Evolutionary conservation across 495 filamentous ascomycete genomes (phyloP), one percentile per base, ranked within the genome.

Genomic region (Daldinia concentrica): DNA sequence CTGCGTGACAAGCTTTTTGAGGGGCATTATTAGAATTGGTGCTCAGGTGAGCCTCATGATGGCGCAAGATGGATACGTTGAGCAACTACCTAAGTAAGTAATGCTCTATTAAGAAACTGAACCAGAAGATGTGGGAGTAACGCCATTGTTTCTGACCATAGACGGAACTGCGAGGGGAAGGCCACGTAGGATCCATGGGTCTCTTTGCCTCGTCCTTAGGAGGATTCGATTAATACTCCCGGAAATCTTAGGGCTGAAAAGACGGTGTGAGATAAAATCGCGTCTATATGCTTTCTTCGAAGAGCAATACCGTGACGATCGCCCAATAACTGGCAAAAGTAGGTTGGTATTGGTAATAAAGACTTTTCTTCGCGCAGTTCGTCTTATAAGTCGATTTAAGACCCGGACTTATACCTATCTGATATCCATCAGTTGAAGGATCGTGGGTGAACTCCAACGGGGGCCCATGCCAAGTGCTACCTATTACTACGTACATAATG

Each of bases 201-300:
- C 34, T 22, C 41, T 62, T 54, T 34, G 22, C 19, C 50, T 69
- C 51, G 17, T 37, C 41, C 65, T 73, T 69, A 73, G 69, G 51
- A 73, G 70, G 65, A 73, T 73, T 68, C 43, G 15, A 65, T 61
- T 73, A 73, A 65, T 62, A 26, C 39, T 27, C 54, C 39, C 29
- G 48, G 54, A n/a, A n/a, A 54, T 32, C 64, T 32, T 66, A 65
- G 58, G 65, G 65, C 70, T 69, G 66, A 73, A 62, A 69, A 69
- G 66, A 73, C 71, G 66, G 66, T 69, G 66, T 69, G 66, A 73
- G 66, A 73, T 66, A 52, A 66, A 69, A 43, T 66, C 62, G 50
- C 58, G 3, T 59, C 24, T 54, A 54, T 60, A 66, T 54, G 58
- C 43, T 68, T 29, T 62, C 51, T 51, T 65, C 34, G 14, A 52